Evolutionary conservation across 2,329 filamentous ascomycete genomes (phyloP), one percentile per base, ranked within the genome.

Genomic region (Chrysosporium keratinophilum): DNA sequence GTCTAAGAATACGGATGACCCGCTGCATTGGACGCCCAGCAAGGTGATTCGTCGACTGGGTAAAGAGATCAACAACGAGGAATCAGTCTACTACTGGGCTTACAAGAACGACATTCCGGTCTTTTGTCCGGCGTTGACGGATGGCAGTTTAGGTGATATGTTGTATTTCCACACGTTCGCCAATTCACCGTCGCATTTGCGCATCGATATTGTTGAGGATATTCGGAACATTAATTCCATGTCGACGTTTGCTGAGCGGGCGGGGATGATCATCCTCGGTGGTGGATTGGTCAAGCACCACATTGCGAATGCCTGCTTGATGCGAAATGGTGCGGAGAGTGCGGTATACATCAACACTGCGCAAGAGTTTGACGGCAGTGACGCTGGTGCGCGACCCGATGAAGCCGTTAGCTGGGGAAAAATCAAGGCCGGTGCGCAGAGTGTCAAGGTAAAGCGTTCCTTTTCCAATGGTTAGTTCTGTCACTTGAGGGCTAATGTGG

Each of bases 391-490:
- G 2, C 78, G 93, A 53, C 93, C 93, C 3, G 93, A 98, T 64
- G 93, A 98, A 73, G 93, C 93, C 4, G 87, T 98, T 14, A 96
- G 90, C 58, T 98, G 93, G 93, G 93, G 93, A 2, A 98, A 98
- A 77, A 96, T 98, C 70, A 96, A 94, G 71, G 77, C 83, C 41
- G 87, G 84, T 50, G 93, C 85, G 1, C 85, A 93, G 58, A 86
- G 83, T 62, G 90, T 97, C 54, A 98, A 97, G 82, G 87, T 88
- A n/a, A n/a, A n/a, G 68, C 61, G 74, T 42, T 7, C 33, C 17
- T 17, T 9, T 51, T 20, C 5, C 31, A 19, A 33, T 14, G 48
- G 3, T 11, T 19, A 42, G 6, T 14, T 3, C 7, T 12, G 5
- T 31, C 5, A 4, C 7, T 3, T 9, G 19, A 42, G 3, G n/a